Evolutionary conservation across 805 yeast species (phyloP).

Genomic region (Suhomyces faveliae): DNA sequence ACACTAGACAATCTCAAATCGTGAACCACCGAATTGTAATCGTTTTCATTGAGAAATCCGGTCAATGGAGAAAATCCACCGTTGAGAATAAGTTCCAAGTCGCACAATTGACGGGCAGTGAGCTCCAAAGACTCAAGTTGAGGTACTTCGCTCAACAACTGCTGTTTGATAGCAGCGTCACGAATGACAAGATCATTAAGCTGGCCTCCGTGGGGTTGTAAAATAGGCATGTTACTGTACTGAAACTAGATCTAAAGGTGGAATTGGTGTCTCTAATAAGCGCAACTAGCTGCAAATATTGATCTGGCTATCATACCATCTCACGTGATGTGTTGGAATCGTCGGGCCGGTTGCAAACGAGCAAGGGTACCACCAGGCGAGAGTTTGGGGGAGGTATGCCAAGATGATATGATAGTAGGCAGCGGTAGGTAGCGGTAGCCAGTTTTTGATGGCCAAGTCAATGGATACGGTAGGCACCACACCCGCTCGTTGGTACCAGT

Average conservation of each 20-base stretch:
- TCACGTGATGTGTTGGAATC: conserved; percentile 4
- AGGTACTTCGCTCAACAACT: conserved; percentile 58
- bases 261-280: not conserved
- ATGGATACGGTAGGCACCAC: not conserved
- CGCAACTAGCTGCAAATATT: not conserved
- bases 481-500: no score
- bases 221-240: conserved; percentile 48
- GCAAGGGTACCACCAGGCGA: not conserved
- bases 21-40: conserved; percentile 66
- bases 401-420: no score
- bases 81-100: conserved; percentile 82
- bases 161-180: conserved; percentile 60
- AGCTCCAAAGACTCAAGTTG: conserved; percentile 49
- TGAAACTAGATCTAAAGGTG: not conserved
- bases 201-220: conserved; percentile 87
- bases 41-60: conserved; percentile 65
- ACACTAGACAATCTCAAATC: conserved; percentile 64
- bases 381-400: not conserved
- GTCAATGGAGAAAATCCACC: conserved; percentile 91
- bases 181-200: conserved; percentile 83
- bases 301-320: conserved; percentile 7
- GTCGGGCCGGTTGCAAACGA: not conserved
- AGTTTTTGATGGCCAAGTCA: no score
- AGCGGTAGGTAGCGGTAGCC: not conserved
- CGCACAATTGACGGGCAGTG: conserved; percentile 89